Conservation (phyloP, 148 eudicot species). For the Polygonum aviculare region DNA sequence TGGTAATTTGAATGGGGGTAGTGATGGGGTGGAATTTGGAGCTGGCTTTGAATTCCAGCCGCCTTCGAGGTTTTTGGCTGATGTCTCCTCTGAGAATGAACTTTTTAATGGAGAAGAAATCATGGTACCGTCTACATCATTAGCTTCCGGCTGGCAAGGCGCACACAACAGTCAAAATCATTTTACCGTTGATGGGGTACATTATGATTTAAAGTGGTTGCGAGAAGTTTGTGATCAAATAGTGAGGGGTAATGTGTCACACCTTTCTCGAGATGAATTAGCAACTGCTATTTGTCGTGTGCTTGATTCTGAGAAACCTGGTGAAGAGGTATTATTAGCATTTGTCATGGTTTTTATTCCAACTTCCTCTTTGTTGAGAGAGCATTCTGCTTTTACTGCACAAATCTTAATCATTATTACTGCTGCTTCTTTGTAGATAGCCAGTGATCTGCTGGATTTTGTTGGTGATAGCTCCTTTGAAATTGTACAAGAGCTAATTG, state of each 20-base stretch:
- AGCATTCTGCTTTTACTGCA: not conserved
- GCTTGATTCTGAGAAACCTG: conserved; percentile 89
- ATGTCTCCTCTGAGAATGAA: conserved; percentile 55
- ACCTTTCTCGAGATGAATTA: conserved; percentile 84
- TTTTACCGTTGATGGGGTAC: conserved; percentile 24
- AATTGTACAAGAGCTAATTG: conserved; percentile 82
- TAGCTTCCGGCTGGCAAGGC: conserved; percentile 37
- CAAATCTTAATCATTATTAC: not conserved
- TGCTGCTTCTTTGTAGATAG: conserved; percentile 44
- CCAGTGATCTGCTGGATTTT: conserved; percentile 93
- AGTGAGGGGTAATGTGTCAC: conserved; percentile 62
- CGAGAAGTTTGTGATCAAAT: conserved; percentile 63
- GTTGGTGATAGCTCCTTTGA: conserved; percentile 90
- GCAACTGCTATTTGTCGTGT: conserved; percentile 86
- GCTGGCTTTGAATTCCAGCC: conserved; percentile 57
- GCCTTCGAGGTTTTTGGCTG: conserved; percentile 74
- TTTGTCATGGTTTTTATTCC: not conserved
- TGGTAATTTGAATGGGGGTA: conserved; percentile 23
- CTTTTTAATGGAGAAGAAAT: conserved; percentile 33
- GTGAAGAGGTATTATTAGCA: conserved; percentile 64
- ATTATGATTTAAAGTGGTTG: conserved; percentile 77
- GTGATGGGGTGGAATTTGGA: conserved; percentile 66
- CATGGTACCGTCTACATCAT: conserved; percentile 34
- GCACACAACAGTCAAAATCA: conserved; percentile 20
- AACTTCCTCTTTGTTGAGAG: not conserved